phyloP scores from a whole-genome alignment of 176 grass and related monocot genomes.

The Avena insularis region DNA sequence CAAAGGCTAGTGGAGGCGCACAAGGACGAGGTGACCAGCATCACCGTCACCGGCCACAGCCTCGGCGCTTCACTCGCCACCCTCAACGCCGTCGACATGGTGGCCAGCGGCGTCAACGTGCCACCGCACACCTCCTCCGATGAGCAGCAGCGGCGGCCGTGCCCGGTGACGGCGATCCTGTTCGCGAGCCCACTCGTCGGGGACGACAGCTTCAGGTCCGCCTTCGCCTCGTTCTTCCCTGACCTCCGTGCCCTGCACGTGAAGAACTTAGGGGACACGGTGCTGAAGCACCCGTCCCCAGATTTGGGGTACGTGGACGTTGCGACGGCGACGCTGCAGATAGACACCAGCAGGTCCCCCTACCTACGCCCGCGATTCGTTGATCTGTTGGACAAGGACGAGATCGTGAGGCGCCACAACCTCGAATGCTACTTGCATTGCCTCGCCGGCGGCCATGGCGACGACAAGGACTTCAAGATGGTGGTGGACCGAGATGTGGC shows the following conservation, averaged over 20 bases:
- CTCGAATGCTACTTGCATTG: constrained; percentile 85
- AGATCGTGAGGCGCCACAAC: constrained; percentile 43
- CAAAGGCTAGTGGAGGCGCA: constrained; percentile 47
- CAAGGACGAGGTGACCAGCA: constrained; percentile 80
- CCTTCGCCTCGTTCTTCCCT: constrained; percentile 35
- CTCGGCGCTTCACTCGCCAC: constrained; percentile 80
- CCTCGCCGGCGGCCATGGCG: constrained; percentile 59
- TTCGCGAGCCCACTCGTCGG: constrained; percentile 86
- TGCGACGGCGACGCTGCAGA: neutral
- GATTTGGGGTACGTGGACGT: neutral
- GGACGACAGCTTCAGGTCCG: constrained; percentile 51
- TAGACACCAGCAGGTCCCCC: constrained; percentile 43
- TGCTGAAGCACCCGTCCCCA: too few species aligned
- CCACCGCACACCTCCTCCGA: neutral
- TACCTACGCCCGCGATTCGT: constrained; percentile 40
- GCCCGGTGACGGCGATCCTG: constrained; percentile 64
- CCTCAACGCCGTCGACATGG: constrained; percentile 77
- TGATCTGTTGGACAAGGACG: too few species aligned
- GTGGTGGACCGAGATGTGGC: constrained; percentile 71
- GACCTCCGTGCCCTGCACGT: constrained; percentile 59
- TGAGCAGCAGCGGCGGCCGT: neutral
- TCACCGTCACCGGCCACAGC: constrained; percentile 79
- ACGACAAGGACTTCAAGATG: constrained; percentile 55
- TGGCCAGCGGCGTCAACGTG: constrained; percentile 49
- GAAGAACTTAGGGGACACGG: constrained; percentile 54